Evolutionary conservation across 2,329 filamentous ascomycete species (phyloP), one percentile per base, ranked within the genome.

Genomic region (Fusarium devonianum): DNA sequence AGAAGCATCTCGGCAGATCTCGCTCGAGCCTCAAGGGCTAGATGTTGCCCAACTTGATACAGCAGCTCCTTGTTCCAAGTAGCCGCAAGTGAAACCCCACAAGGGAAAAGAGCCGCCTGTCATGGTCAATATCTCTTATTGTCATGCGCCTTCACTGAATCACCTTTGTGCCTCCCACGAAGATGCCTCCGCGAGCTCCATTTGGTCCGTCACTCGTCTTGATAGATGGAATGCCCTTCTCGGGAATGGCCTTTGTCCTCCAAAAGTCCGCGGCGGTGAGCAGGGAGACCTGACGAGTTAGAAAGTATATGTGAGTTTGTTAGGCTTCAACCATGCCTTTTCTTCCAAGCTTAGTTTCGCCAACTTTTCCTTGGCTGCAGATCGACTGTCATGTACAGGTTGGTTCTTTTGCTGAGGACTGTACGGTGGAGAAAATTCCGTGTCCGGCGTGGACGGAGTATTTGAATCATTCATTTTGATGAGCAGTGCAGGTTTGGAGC

Each of bases 31-130:
- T 94, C 89, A 10, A 85, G 77, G 10, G 85, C 89, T 49, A 93
- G 81, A 57, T 90, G 81, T 47, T 83, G 78, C 9, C 89, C 90
- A 30, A 91, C 82, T 56, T 89, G 74, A 52, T 85, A 79, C 18
- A 92, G 78, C 26, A 93, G 75, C 5, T 86, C 78, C 36, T 82
- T 79, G 65, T 93, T 89, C 87, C 88, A 94, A 23, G 89, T 91
- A 30, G 89, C 87, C 7, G 88, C 89, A 33, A 93, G 79, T 1
- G 87, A 90, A 46, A 90, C 85, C 46, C 88, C 89, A 60, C 89
- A 92, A 7, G 90, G 90, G 58, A 93, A 89, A 35, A 91, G 80
- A 13, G 89, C 89, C 28, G 89, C 88, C 76, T 89, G 7, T 1
- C 13, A 8, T 4, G 8, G 4, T 53, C n/a, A 41, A 34, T 29